Evolutionary conservation across 2,329 filamentous ascomycete species (phyloP), one percentile per base, ranked within the genome.

Genomic region (Fonsecaea pugnacius): DNA sequence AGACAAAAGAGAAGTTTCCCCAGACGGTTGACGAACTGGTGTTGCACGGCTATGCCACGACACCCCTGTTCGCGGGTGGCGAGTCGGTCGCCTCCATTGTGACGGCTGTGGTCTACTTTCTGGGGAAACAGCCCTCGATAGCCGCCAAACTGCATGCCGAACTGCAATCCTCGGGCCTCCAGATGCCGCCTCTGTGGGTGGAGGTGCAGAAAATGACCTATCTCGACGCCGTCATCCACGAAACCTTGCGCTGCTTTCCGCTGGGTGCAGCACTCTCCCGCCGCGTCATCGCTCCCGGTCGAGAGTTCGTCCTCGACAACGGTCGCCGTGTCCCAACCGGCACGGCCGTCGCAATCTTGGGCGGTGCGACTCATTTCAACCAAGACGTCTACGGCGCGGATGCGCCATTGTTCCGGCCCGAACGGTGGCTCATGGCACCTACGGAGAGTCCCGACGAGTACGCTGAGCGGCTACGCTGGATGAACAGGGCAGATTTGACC

Each of bases 21-120:
- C 62, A 70, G 0, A 60, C 72, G 16, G 71, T 75, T 8, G 67
- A 65, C 4, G 73, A 76, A 21, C 64, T 65, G 4, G 71, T 71
- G 35, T 63, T 76, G 9, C 65, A 74, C 50, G 71, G 69, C 2
- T 75, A 73, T 53, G 69, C 73, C 3, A 64, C 74, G 30, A 69
- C 69, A 57, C 76, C 73, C 33, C 67, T 74, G 33, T 67, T 70
- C 46, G 75, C 75, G 0, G 74, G 75, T n/a, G 74, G 72, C 1
- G 77, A 78, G 38, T 75, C 75, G 1, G 76, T 76, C 0, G 75
- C 74, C 1, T 70, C 72, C n/a, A 71, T 69, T 1, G 65, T 78
- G 24, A 70, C 71, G 21, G 67, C 72, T 1, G 66, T 74, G 2
- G 61, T 77, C 3, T 76, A 74, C 64, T 70, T 75, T 35, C 52